These are phyloP conservation scores for Pyrenochaeta sp. DNA, from an alignment of 2,329 filamentous ascomycete species.

Conservation along the genomic window DNA sequence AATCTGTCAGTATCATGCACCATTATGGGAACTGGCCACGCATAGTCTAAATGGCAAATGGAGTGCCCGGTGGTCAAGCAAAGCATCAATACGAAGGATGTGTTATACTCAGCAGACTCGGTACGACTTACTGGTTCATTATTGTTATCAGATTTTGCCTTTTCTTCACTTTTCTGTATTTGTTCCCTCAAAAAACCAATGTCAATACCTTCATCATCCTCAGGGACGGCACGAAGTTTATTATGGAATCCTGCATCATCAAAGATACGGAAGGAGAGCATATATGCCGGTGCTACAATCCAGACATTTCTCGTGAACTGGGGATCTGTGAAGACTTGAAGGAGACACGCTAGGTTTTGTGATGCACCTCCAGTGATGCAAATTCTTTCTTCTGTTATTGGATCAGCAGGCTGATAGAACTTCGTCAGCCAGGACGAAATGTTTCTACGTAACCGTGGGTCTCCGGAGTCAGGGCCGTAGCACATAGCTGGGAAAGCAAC, in stretches of 20 bases:
- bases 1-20: constrained; percentile 15
- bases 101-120: neutral
- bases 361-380: constrained; percentile 86
- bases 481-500: constrained; percentile 71
- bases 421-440: constrained; percentile 73
- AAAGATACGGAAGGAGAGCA: constrained; percentile 85
- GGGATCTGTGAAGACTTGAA: constrained; percentile 83
- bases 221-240: constrained; percentile 72
- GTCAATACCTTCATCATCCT: constrained; percentile 80
- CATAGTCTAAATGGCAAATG: too few species aligned
- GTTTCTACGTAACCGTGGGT: constrained; percentile 62
- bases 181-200: constrained; percentile 64
- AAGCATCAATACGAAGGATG: too few species aligned
- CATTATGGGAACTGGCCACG: too few species aligned
- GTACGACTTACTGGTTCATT: constrained; percentile 51
- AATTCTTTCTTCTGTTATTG: constrained; percentile 66
- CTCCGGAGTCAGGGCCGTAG: constrained; percentile 80
- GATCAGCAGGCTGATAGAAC: constrained; percentile 62
- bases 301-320: constrained; percentile 76
- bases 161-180: constrained; percentile 59
- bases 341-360: constrained; percentile 78
- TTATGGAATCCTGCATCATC: constrained; percentile 77
- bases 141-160: constrained; percentile 47
- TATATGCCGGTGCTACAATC: constrained; percentile 83
- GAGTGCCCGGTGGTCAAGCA: too few species aligned